Evolutionary conservation across 1,284 basidiomycete genomes (phyloP).

Genomic region (Papiliotrema nemorosa): DNA sequence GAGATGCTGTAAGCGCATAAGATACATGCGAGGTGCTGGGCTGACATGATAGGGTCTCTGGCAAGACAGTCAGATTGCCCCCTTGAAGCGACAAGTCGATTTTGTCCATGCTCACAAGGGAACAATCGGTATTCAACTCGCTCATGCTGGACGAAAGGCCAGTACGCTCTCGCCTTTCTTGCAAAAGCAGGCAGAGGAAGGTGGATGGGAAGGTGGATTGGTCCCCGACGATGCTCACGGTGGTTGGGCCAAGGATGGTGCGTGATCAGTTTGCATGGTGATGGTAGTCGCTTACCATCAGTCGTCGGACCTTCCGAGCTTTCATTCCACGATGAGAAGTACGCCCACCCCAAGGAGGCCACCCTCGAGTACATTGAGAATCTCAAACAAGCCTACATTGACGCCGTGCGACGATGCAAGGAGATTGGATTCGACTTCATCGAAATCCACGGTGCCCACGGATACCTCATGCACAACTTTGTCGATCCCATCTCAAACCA

Average conservation of each 20-base stretch:
- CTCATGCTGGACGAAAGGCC: constrained; percentile 73
- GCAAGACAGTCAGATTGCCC: constrained; percentile 67
- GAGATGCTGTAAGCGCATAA: constrained; percentile 39
- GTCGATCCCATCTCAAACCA: constrained; percentile 67
- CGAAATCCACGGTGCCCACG: constrained; percentile 70
- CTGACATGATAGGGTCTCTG: constrained; percentile 58
- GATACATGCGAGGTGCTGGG: not conserved
- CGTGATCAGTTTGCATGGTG: constrained; percentile 19
- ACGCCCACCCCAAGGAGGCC: constrained; percentile 59
- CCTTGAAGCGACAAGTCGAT: constrained; percentile 66
- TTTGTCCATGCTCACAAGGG: constrained; percentile 67
- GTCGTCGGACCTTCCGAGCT: constrained; percentile 58
- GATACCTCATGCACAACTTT: constrained; percentile 63
- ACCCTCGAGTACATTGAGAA: constrained; percentile 57
- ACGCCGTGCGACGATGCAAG: constrained; percentile 59
- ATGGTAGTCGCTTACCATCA: constrained; percentile 6
- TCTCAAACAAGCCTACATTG: constrained; percentile 64
- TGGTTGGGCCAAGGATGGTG: constrained; percentile 68
- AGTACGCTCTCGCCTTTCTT: constrained; percentile 63
- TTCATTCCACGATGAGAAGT: constrained; percentile 53
- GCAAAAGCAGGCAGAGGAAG: constrained; percentile 24
- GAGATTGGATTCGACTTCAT: constrained; percentile 73
- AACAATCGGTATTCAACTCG: constrained; percentile 73
- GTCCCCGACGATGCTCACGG: constrained; percentile 53
- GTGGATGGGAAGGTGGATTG: constrained; percentile 40